Evolutionary conservation across 2,329 filamentous ascomycete genomes (phyloP), one percentile per base, ranked within the genome.

Genomic region (Xylariomycetidae sp.): DNA sequence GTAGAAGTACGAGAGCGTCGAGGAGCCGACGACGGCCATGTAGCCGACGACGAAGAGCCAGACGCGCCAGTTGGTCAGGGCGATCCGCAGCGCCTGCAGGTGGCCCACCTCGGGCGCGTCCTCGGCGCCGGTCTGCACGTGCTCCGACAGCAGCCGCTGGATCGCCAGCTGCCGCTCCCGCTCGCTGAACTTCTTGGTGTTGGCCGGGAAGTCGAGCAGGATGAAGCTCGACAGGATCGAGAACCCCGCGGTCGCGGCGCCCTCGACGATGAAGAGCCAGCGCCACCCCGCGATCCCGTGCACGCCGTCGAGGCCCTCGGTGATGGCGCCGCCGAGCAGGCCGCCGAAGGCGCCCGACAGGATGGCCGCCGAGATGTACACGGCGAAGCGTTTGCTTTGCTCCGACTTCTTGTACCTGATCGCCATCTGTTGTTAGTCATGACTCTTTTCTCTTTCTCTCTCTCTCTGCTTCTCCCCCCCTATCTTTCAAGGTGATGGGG

Each of bases 281-380:
- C 39, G 28, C 39, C 39, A 42, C 4, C 36, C 39, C 3, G 18
- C 29, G 9, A 38, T 27, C 11, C 39, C 39, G 17, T 36, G 27
- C 4, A 25, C 28, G 10, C 36, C 39, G 16, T 42, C 36, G 4
- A 42, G 27, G 11, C 33, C 36, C 3, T 19, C 16, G 16, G 36
- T 37, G 26, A 38, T 38, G 11, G 27, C 34, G 13, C 34, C 38
- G 12, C 23, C 31, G 13, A 41, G 26, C 3, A 41, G 31, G 12
- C 38, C 39, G 16, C 32, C 30, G 25, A 39, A 35, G 9, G 39
- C 39, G 6, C 39, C 39, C 5, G 39, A 42, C 0, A 85, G 61
- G 0, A 82, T 80, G 2, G 82, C 82, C 0, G 81, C 80, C 1
- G 79, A 82, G 60, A 86, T 86, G 64, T 85, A 85, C 16, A 83